These are phyloP conservation scores for Hirschfeldia incana DNA, from an alignment of 345 rosid species.

Conservation along the genomic window DNA sequence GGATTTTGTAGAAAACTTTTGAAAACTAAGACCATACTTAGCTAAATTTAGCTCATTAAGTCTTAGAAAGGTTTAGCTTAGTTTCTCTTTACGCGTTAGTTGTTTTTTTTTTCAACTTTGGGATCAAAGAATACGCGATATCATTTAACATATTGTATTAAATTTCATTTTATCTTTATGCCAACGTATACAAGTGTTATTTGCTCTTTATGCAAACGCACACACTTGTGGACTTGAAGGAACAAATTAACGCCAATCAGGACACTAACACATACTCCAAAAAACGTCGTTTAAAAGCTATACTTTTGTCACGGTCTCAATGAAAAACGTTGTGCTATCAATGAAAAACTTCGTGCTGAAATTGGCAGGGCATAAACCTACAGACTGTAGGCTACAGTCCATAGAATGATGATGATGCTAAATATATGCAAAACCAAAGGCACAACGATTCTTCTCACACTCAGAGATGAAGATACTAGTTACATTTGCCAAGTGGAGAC, in stretches of 20 bases:
- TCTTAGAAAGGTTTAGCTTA: background rate
- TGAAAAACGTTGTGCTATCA: background rate
- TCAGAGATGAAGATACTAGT: background rate
- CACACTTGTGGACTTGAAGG: background rate
- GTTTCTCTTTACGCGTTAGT: background rate
- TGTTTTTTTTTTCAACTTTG: background rate
- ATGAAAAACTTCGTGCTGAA: conserved; percentile 18
- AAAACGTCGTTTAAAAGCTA: background rate
- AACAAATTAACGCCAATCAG: background rate
- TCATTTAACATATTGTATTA: background rate
- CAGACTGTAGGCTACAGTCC: background rate
- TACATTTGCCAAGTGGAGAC: conserved; percentile 38
- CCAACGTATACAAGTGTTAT: background rate
- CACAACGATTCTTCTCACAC: background rate
- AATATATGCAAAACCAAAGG: conserved; percentile 5
- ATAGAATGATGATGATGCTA: background rate
- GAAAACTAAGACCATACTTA: background rate
- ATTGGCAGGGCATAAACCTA: conserved; percentile 1
- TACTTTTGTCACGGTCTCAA: background rate
- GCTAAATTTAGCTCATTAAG: background rate
- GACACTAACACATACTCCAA: background rate
- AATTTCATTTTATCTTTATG: background rate
- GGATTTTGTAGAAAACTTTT: background rate
- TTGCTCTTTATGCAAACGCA: background rate
- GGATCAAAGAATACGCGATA: background rate